Conservation (phyloP, 306 rosid species). For the Ammopiptanthus mongolicus region DNA sequence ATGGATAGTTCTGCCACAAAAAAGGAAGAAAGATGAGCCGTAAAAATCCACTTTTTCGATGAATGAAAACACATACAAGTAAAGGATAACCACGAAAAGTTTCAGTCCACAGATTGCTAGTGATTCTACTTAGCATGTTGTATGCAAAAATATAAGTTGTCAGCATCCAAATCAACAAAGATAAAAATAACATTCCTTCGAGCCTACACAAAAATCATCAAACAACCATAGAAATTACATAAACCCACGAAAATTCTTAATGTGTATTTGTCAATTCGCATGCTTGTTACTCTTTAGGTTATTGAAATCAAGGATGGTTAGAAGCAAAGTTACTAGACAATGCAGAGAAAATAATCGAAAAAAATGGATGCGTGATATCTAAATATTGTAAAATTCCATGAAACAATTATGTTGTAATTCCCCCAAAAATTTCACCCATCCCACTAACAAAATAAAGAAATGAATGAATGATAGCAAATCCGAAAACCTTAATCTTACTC, state of each 20-base stretch:
- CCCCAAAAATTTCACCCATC: not conserved
- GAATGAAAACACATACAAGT: not conserved
- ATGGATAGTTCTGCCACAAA: not conserved
- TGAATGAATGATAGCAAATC: not conserved
- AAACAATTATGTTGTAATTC: not conserved
- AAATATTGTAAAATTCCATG: not conserved
- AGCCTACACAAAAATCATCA: not conserved
- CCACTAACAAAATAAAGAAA: not conserved
- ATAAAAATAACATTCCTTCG: not conserved
- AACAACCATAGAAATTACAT: not conserved
- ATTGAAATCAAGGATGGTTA: not conserved
- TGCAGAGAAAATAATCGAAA: not conserved
- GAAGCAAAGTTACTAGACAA: not conserved
- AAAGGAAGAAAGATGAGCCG: not conserved
- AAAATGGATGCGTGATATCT: not conserved
- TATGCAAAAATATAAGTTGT: not conserved
- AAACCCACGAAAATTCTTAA: not conserved
- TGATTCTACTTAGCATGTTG: not conserved
- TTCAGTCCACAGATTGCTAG: not conserved
- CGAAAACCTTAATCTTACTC: not conserved
- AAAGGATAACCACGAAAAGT: not conserved
- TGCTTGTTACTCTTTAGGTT: not conserved
- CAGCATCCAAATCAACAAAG: not conserved
- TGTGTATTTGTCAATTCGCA: not conserved
- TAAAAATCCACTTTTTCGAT: not conserved